These are phyloP conservation scores for Pythium biforme DNA, from an alignment of 352 stramenopile genomes.

Conservation along the genomic window DNA sequence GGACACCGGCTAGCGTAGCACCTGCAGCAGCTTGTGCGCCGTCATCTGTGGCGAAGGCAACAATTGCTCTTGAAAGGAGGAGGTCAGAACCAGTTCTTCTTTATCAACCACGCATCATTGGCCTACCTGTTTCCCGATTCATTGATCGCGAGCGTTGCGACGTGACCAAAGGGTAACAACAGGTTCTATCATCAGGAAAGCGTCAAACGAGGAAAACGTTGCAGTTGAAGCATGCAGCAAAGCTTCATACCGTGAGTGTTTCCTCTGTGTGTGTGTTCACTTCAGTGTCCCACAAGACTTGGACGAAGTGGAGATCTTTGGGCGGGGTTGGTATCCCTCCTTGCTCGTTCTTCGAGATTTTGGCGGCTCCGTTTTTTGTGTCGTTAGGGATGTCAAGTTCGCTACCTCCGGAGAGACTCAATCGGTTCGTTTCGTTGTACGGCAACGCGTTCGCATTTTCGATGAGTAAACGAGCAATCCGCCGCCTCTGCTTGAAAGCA, in stretches of 20 bases:
- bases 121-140: conserved; percentile 17
- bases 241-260: conserved; percentile 28
- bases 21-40: conserved; percentile 25
- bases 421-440: conserved; percentile 28
- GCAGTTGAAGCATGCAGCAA: background rate
- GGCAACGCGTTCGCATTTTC: conserved; percentile 40
- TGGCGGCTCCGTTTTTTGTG: background rate
- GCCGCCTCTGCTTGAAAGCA: conserved; percentile 35
- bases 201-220: background rate
- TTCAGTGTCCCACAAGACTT: conserved; percentile 38
- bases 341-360: background rate
- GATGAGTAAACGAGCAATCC: conserved; percentile 50
- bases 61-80: conserved; percentile 28
- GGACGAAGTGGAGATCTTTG: conserved; percentile 31
- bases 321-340: background rate
- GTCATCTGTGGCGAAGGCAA: conserved; percentile 28
- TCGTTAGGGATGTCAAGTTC: background rate
- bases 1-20: conserved; percentile 23
- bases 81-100: background rate
- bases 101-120: background rate
- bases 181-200: conserved; percentile 12
- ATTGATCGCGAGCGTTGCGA: conserved; percentile 22
- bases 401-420: background rate
- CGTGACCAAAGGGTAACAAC: conserved; percentile 8
- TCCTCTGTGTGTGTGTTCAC: conserved; percentile 22